phyloP scores from a whole-genome alignment of 768 basidiomycete species.

The Plicaturopsis crispa region DNA sequence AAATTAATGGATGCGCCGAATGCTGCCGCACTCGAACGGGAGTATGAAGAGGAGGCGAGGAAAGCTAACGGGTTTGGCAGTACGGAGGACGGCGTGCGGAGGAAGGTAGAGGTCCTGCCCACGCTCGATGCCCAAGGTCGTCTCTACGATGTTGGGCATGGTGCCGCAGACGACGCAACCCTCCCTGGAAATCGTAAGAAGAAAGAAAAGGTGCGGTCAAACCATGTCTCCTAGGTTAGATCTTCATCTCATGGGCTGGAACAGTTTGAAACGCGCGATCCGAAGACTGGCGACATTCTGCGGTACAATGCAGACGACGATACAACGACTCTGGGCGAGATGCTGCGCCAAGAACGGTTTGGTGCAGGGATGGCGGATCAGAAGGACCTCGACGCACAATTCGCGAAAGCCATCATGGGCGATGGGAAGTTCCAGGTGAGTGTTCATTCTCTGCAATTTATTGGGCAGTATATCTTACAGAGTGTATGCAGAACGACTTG shows the following conservation, averaged over 20 bases:
- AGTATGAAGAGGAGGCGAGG: constrained; percentile 71
- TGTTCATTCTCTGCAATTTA: background rate
- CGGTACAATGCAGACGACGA: constrained; percentile 92
- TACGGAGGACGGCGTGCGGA: constrained; percentile 34
- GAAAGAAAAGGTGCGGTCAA: constrained; percentile 64
- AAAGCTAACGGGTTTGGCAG: constrained; percentile 37
- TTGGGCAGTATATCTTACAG: background rate
- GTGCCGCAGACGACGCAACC: constrained; percentile 45
- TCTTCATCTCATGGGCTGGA: background rate
- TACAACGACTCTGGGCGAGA: constrained; percentile 75
- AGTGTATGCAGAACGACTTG: constrained; percentile 57
- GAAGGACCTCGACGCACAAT: constrained; percentile 85
- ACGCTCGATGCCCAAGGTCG: constrained; percentile 79
- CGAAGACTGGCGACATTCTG: constrained; percentile 83
- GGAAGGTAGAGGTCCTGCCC: constrained; percentile 77
- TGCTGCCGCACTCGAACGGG: constrained; percentile 68
- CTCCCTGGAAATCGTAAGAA: constrained; percentile 71
- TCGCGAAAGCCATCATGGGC: constrained; percentile 80
- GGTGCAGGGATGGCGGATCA: constrained; percentile 85
- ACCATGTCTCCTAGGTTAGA: background rate
- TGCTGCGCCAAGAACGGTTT: constrained; percentile 90
- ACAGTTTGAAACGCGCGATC: constrained; percentile 84
- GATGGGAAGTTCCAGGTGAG: constrained; percentile 83
- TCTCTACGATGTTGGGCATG: constrained; percentile 86
- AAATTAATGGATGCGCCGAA: constrained; percentile 79